Evolutionary conservation across 78 protist species (phyloP).

Genomic region (Speleostelium caveatum): DNA sequence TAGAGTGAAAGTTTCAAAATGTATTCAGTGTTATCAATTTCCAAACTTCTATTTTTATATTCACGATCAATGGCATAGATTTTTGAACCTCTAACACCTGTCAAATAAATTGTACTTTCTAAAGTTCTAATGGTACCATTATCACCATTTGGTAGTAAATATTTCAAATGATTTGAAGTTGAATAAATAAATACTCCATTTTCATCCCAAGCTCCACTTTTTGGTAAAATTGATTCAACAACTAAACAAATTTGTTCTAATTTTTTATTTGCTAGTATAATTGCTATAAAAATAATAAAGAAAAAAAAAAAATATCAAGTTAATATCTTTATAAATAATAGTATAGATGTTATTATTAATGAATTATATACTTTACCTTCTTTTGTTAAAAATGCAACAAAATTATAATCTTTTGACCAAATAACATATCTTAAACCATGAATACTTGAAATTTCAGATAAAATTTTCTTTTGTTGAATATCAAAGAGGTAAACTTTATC

Average conservation of each 20-base stretch:
- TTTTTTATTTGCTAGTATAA: constrained; percentile 82
- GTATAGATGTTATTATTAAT: too few species aligned
- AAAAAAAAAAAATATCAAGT: too few species aligned
- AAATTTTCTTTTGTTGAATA: constrained; percentile 84
- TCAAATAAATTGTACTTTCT: constrained; percentile 94
- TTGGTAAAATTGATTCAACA: constrained; percentile 93
- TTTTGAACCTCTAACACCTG: constrained; percentile 68
- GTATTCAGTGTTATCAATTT: constrained; percentile 94
- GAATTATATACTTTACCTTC: too few species aligned
- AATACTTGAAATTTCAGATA: constrained; percentile 77
- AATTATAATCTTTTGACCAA: constrained; percentile 92
- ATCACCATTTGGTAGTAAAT: constrained; percentile 93
- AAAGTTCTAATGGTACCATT: constrained; percentile 95
- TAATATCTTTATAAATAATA: too few species aligned
- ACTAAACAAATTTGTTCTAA: constrained; percentile 91
- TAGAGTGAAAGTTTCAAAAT: constrained; percentile 93
- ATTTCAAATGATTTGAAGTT: constrained; percentile 97
- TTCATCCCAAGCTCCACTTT: constrained; percentile 97
- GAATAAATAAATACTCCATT: constrained; percentile 93
- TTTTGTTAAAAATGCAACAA: constrained; percentile 93
- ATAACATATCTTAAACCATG: constrained; percentile 91
- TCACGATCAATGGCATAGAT: constrained; percentile 95
- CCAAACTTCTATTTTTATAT: constrained; percentile 78
- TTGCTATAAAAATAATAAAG: too few species aligned
- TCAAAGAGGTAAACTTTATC: constrained; percentile 94